Evolutionary conservation across 441 rosid genomes (phyloP).

Genomic region (Sinapis alba): DNA sequence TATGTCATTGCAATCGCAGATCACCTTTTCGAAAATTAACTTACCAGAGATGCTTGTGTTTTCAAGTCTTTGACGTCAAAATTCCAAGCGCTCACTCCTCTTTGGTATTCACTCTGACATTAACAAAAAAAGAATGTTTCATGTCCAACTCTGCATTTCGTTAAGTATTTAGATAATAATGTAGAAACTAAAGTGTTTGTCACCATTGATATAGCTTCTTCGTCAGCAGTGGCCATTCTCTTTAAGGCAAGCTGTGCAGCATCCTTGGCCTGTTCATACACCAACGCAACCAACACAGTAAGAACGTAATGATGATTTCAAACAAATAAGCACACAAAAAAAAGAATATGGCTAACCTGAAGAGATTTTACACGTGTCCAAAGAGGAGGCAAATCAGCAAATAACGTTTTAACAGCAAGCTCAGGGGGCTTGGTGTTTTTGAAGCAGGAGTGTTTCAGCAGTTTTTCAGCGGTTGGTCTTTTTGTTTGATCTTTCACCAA

Average conservation of each 20-base stretch:
- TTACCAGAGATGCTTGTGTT: slow-evolving; percentile 92
- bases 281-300: slow-evolving; percentile 30
- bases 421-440: slow-evolving; percentile 92
- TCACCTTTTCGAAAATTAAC: slow-evolving; percentile 25
- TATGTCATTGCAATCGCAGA: slow-evolving; percentile 6
- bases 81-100: slow-evolving; percentile 99
- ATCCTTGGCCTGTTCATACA: slow-evolving; percentile 80
- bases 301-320: slow-evolving; percentile 4
- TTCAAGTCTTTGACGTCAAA: slow-evolving; percentile 93
- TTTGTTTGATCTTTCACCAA: slow-evolving; percentile 98
- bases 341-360: slow-evolving; percentile 58
- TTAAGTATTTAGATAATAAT: background rate
- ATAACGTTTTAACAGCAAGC: slow-evolving; percentile 73
- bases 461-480: slow-evolving; percentile 97
- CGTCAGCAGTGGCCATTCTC: slow-evolving; percentile 91
- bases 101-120: slow-evolving; percentile 89
- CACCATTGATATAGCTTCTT: slow-evolving; percentile 96
- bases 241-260: slow-evolving; percentile 89
- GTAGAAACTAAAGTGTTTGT: slow-evolving; percentile 26
- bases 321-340: slow-evolving; percentile 28
- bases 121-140: background rate
- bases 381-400: slow-evolving; percentile 86
- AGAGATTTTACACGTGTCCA: slow-evolving; percentile 94
- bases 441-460: slow-evolving; percentile 90
- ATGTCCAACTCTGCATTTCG: slow-evolving; percentile 13